Evolutionary conservation across 106 monocot genomes (phyloP), one percentile per base, ranked within the genome.

Genomic region (Hemerocallis citrina): DNA sequence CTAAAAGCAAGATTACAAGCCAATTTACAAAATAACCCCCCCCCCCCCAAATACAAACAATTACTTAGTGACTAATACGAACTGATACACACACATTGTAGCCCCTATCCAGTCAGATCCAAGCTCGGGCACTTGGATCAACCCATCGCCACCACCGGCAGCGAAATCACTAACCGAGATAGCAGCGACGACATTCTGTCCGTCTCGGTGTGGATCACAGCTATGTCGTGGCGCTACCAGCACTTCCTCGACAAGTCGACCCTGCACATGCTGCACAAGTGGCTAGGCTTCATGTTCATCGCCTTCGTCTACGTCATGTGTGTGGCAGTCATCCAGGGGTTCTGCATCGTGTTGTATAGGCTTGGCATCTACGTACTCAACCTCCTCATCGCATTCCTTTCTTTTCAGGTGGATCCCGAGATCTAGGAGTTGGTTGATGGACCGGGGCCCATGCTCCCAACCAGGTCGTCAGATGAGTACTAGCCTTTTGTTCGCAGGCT

Each of bases 221-320:
- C 68, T 23, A 4, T 44, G 6, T 74, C 74, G 28, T 69, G 44
- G 36, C 82, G 86, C 9, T 89, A 75, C 74, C 89, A 89, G 80
- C 62, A 95, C 83, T 51, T 73, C 13, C 94, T 95, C 29, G 94
- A 95, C 85, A 82, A 79, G 63, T 36, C 89, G 27, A 89, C 77
- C 15, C 89, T 80, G 54, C 63, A 67, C 37, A 85, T 95, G 23
- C 75, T 48, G 29, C 70, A 74, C 63, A 85, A 86, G 45, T 95
- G 94, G 94, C 21, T 60, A 17, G 71, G 37, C 9, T 58, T 83
- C 29, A 75, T 12, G 34, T 51, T 43, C 9, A 32, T 89, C 4
- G 86, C 73, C 33, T 3, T 75, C 22, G 34, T 70, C 33, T 83
- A 83, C 70, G 16, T 67, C 55, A 14, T 74, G 36, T 78, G 79